Evolutionary conservation across 345 rosid genomes (phyloP).

Genomic region (Syzygium aromaticum): DNA sequence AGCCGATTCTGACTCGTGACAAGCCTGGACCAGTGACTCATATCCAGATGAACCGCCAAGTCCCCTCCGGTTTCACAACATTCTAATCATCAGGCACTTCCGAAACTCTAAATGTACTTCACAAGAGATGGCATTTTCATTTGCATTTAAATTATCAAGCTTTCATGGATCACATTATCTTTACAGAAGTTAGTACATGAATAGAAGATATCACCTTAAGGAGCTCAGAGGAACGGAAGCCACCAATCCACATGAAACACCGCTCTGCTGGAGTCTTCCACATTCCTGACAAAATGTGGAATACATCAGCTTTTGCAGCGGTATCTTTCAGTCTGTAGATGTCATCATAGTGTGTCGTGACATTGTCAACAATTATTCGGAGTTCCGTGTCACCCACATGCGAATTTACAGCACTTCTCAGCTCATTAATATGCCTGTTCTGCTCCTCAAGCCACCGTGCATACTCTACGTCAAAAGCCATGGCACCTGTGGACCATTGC

Average conservation of each 20-base stretch:
- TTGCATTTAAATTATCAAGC: neutral
- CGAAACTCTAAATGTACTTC: neutral
- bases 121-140: neutral
- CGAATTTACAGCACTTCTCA: constrained; percentile 92
- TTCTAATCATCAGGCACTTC: neutral
- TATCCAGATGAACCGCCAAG: neutral
- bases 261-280: constrained; percentile 99
- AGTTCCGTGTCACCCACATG: constrained; percentile 94
- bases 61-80: neutral
- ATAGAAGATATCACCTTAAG: constrained; percentile 43
- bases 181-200: neutral
- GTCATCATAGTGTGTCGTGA: constrained; percentile 64
- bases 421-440: constrained; percentile 65
- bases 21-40: neutral
- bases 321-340: constrained; percentile 76
- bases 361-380: constrained; percentile 67
- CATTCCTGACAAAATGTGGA: constrained; percentile 97
- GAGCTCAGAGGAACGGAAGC: constrained; percentile 92
- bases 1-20: neutral
- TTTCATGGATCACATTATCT: neutral
- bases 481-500: constrained; percentile 49
- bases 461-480: constrained; percentile 92
- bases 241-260: constrained; percentile 98
- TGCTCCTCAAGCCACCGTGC: constrained; percentile 93
- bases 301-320: constrained; percentile 95